Conservation (phyloP, 2,329 filamentous ascomycete species). For the Pyrenophora teres region DNA sequence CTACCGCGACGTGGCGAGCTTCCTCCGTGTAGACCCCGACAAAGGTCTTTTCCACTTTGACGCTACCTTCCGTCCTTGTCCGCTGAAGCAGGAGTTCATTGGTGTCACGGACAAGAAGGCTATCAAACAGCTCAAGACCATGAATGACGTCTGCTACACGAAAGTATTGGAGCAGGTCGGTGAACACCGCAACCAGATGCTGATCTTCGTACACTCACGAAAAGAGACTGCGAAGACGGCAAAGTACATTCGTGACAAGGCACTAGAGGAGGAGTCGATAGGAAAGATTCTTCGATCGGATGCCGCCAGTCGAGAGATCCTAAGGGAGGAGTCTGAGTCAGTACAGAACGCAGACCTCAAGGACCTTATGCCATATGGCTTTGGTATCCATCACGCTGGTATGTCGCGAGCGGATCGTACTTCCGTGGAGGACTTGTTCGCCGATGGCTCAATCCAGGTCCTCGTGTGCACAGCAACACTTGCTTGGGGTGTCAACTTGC, state of each 20-base stretch:
- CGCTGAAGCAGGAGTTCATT: constrained; percentile 94
- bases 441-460: constrained; percentile 88
- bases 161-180: constrained; percentile 98
- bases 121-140: constrained; percentile 97
- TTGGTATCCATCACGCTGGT: constrained; percentile 97
- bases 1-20: constrained; percentile 93
- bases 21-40: constrained; percentile 82
- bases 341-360: constrained; percentile 88
- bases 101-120: constrained; percentile 97
- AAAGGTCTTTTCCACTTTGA: constrained; percentile 97
- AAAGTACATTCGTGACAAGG: constrained; percentile 93
- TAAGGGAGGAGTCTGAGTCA: constrained; percentile 81
- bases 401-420: constrained; percentile 95
- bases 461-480: constrained; percentile 97
- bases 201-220: constrained; percentile 97
- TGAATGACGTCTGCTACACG: constrained; percentile 98
- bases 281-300: constrained; percentile 93
- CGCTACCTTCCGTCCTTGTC: constrained; percentile 89
- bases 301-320: constrained; percentile 84
- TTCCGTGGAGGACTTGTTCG: constrained; percentile 92
- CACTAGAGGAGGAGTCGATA: constrained; percentile 95
- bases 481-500: constrained; percentile 98
- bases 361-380: constrained; percentile 91
- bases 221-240: constrained; percentile 99
- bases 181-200: constrained; percentile 91